Conservation (phyloP, 148 eudicot species). For the Rheum nobile region DNA sequence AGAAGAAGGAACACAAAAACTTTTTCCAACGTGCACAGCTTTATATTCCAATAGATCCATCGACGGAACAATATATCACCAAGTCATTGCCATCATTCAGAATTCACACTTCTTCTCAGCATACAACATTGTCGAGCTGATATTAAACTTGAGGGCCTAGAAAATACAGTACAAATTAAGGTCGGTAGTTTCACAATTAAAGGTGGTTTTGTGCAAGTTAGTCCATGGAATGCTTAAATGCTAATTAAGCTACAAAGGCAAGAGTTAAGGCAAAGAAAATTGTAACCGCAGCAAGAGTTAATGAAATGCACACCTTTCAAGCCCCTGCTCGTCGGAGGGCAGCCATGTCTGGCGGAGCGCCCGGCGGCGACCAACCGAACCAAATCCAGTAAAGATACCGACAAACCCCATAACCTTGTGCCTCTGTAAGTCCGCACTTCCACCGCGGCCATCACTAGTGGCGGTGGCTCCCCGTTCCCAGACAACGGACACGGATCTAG, state of each 20-base stretch:
- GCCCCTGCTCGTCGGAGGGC: slow-evolving; percentile 75
- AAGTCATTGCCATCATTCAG: background rate
- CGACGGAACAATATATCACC: background rate
- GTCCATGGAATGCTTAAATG: background rate
- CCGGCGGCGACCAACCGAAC: slow-evolving; percentile 49
- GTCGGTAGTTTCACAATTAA: background rate
- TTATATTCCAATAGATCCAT: background rate
- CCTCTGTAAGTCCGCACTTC: slow-evolving; percentile 27
- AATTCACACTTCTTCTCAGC: background rate
- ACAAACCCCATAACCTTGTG: slow-evolving; percentile 89
- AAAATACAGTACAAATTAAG: too few species aligned
- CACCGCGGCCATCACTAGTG: background rate
- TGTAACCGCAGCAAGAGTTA: background rate
- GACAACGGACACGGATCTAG: slow-evolving; percentile 38
- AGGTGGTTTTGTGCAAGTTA: background rate
- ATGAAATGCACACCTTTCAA: slow-evolving; percentile 37
- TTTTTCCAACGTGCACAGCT: background rate
- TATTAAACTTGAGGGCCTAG: too few species aligned
- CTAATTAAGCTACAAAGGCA: background rate
- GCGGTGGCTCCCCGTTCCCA: slow-evolving; percentile 27
- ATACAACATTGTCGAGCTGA: background rate
- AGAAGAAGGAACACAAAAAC: too few species aligned
- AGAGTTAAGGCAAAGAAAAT: background rate
- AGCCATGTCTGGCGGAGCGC: slow-evolving; percentile 78
- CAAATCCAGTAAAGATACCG: slow-evolving; percentile 87